Conservation (phyloP, 176 grass and related monocot genomes). For the Oryza brachyantha region DNA sequence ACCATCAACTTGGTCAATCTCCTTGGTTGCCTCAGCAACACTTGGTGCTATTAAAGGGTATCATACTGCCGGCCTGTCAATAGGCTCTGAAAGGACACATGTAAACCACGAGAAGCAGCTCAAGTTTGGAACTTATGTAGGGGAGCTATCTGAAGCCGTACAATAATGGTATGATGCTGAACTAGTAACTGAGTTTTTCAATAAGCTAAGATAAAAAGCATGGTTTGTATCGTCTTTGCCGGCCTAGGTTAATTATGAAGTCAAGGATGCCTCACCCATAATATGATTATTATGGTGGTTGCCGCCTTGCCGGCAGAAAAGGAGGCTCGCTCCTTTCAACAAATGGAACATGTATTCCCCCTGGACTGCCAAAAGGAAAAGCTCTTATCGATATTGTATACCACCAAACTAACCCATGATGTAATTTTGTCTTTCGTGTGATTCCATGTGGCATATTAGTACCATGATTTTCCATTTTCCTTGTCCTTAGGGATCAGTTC, state of each 20-base stretch:
- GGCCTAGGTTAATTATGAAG: slow-evolving; percentile 23
- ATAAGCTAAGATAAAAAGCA: slow-evolving; percentile 3
- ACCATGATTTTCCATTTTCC: no score
- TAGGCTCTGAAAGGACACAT: slow-evolving; percentile 26
- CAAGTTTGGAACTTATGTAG: slow-evolving; percentile 20
- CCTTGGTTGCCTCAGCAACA: background rate
- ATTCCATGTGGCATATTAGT: background rate
- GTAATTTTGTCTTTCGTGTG: background rate
- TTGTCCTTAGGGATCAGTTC: background rate
- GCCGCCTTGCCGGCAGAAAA: slow-evolving; percentile 14
- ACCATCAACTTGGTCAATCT: slow-evolving; percentile 7
- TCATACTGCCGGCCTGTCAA: slow-evolving; percentile 24
- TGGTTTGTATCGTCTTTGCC: slow-evolving; percentile 41
- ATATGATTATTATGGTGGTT: background rate
- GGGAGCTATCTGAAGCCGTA: background rate
- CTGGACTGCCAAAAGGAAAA: slow-evolving; percentile 1
- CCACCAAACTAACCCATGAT: background rate
- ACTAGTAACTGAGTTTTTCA: slow-evolving; percentile 1
- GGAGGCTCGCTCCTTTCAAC: background rate
- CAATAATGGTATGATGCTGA: slow-evolving; percentile 24
- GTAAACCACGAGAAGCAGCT: slow-evolving; percentile 23
- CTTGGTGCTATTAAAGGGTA: slow-evolving; percentile 1
- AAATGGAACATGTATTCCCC: slow-evolving; percentile 19
- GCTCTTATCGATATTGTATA: slow-evolving; percentile 8
- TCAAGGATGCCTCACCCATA: background rate